Conservation (phyloP, 1,139 yeast genomes). For the Saccharomyces uvarum region DNA sequence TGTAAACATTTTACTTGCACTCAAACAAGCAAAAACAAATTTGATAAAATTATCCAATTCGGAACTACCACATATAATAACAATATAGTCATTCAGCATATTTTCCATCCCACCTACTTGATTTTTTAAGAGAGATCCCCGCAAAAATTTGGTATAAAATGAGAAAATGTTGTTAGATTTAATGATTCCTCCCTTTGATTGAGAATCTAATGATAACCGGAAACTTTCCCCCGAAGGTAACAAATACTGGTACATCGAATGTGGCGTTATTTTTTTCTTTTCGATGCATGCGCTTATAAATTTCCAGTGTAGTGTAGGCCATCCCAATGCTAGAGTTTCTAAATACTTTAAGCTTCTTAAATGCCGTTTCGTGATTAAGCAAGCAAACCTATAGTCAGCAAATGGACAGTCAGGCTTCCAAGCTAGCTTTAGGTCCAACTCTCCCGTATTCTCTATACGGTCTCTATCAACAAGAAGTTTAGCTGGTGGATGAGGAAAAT, state of each 20-base stretch:
- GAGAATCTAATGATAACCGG: constrained; percentile 19
- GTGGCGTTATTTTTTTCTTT: constrained; percentile 24
- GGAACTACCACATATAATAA: constrained; percentile 23
- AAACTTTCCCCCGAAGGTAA: constrained; percentile 61
- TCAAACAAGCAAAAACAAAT: constrained; percentile 23
- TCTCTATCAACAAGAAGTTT: neutral
- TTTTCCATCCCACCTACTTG: constrained; percentile 14
- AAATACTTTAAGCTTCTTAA: constrained; percentile 68
- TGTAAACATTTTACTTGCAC: constrained; percentile 14
- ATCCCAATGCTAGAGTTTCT: constrained; percentile 79
- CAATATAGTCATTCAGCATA: constrained; percentile 14
- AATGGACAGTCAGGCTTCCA: constrained; percentile 10
- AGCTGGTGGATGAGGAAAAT: constrained; percentile 9
- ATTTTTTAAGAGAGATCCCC: constrained; percentile 9
- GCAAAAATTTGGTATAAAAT: constrained; percentile 33
- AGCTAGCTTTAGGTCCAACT: constrained; percentile 5
- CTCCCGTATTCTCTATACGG: neutral
- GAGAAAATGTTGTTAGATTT: constrained; percentile 30
- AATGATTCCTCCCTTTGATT: constrained; percentile 14
- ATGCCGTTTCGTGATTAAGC: constrained; percentile 51
- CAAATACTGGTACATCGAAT: constrained; percentile 42
- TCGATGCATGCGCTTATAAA: constrained; percentile 51
- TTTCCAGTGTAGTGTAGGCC: constrained; percentile 70
- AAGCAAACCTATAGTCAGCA: constrained; percentile 43
- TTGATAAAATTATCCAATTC: constrained; percentile 23